Evolutionary conservation across 2,329 filamentous ascomycete species (phyloP).

Genomic region (Trichophyton rubrum): DNA sequence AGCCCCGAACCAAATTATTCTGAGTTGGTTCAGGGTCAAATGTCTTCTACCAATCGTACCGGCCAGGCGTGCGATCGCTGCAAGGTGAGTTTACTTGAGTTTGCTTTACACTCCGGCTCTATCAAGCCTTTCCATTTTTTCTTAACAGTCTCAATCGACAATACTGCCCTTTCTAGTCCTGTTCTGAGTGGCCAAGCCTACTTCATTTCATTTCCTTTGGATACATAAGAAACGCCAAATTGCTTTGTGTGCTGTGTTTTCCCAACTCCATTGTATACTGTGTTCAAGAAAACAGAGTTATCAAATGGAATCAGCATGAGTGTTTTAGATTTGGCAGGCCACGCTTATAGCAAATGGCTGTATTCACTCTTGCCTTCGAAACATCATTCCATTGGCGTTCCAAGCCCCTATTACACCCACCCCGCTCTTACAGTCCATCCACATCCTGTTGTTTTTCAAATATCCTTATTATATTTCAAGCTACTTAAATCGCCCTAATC

Average conservation of each 20-base stretch:
- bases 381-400: not conserved
- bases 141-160: not conserved
- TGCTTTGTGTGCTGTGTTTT: not conserved
- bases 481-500: not conserved
- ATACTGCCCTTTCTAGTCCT: not conserved
- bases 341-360: too few relatives aligned
- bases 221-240: not conserved
- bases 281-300: not conserved
- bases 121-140: not conserved
- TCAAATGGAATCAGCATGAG: not conserved
- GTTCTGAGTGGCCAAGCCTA: not conserved
- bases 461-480: too few relatives aligned
- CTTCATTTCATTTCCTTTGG: not conserved
- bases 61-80: conserved; percentile 22
- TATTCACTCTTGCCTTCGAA: too few relatives aligned
- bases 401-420: not conserved
- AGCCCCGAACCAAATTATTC: conserved; percentile 19
- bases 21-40: conserved; percentile 13
- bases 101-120: not conserved
- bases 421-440: not conserved
- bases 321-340: too few relatives aligned
- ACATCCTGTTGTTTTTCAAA: not conserved
- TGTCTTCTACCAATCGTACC: conserved; percentile 13
- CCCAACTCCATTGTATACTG: not conserved
- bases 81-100: conserved; percentile 17